Conservation (phyloP, 169 alveolate genomes). For the Cyclospora cayetanensis region DNA sequence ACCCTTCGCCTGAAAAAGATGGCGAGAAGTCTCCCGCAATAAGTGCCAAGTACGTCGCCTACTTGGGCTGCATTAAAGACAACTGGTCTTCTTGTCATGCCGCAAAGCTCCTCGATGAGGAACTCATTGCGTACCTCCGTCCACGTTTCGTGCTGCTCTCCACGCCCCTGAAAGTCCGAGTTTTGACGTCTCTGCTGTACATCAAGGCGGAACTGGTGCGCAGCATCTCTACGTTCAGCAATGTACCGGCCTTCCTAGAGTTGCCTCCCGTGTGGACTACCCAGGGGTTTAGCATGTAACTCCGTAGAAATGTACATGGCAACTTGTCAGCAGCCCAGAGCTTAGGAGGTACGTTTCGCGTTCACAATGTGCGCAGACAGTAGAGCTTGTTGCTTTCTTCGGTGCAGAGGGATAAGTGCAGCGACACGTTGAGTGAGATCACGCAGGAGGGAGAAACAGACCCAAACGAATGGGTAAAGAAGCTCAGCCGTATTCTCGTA, state of each 20-base stretch:
- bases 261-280: neutral
- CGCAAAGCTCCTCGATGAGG: conserved; percentile 80
- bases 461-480: conserved; percentile 92
- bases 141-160: conserved; percentile 84
- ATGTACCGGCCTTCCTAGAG: neutral
- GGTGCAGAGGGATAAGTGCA: conserved; percentile 63
- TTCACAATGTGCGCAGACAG: neutral
- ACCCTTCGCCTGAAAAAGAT: neutral
- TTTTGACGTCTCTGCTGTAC: conserved; percentile 83
- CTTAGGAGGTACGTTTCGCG: neutral
- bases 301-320: no score
- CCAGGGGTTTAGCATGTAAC: neutral
- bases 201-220: conserved; percentile 81
- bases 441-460: conserved; percentile 87
- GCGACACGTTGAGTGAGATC: conserved; percentile 68
- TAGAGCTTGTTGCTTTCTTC: neutral
- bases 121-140: conserved; percentile 79
- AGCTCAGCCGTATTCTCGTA: conserved; percentile 85
- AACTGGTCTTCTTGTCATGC: conserved; percentile 90
- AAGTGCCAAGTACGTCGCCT: conserved; percentile 56
- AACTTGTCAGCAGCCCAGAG: no score
- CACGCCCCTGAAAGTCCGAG: conserved; percentile 86
- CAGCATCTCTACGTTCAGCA: neutral
- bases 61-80: conserved; percentile 79
- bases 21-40: conserved; percentile 42